Base-by-base conservation (phyloP, 139 green algal genomes). In the Volvox africanus region DNA sequence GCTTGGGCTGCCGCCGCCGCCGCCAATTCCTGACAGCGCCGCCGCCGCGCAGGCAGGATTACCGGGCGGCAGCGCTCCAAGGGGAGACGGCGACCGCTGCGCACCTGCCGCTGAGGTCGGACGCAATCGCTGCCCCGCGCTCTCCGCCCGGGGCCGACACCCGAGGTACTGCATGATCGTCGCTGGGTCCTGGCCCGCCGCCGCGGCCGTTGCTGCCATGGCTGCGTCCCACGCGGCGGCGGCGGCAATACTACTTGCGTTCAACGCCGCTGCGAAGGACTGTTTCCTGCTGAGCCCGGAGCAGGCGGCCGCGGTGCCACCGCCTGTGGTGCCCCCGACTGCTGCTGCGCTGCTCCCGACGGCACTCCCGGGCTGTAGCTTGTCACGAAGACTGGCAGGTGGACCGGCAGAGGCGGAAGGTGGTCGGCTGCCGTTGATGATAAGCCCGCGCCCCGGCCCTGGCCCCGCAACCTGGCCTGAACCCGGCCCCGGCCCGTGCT, bases 301-400 rank as follows among this genome's bases (percentile, higher is more conserved):
- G 88, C n/a, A 32, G 80, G 24, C n/a, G 0, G 22, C 32, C 0
- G 37, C 11, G 26, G 78, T 62, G 26, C 55, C 87, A 80, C 28
- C 86, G 24, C 37, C 62, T 18, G 71, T 6, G 76, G 20, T 73
- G 88, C 61, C 50, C 61, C 36, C 37, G 13, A 68, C 37, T 1
- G 88, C 28, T 50, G 44, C 65, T 28, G 36, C 65, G 30, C 35
- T 35, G 22, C 16, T 36, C 2, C 69, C n/a, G 36, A 21, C 44
- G 32, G 30, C 35, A 22, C 26, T 6, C 2, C 87, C 61, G 24
- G 87, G 88, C 67, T 91, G 88, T 19, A 91, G 78, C 79, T 88
- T 87, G 78, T 91, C 88, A 21, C 79, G 77, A 33, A 91, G 21
- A 33, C 89, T 89, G 1, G 82, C 77, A 50, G 78, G n/a, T 50